Evolutionary conservation across 2,329 filamentous ascomycete species (phyloP).

Genomic region (Aspergillus sp.): DNA sequence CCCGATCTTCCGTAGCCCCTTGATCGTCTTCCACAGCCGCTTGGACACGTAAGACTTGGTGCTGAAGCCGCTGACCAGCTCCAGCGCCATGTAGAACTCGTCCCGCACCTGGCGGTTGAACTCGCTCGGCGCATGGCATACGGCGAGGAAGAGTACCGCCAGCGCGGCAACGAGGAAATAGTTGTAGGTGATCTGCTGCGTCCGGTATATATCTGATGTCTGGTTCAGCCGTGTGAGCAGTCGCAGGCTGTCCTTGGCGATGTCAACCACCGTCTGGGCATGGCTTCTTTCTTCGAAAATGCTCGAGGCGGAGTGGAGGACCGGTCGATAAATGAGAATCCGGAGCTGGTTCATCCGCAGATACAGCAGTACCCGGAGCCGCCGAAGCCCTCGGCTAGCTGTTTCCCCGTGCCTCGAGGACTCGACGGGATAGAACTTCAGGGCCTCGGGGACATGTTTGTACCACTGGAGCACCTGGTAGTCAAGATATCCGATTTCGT

Average conservation of each 20-base stretch:
- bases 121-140: slow-evolving; percentile 53
- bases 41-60: slow-evolving; percentile 53
- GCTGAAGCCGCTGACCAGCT: slow-evolving; percentile 54
- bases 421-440: slow-evolving; percentile 54
- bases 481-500: slow-evolving; percentile 72
- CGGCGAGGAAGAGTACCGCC: slow-evolving; percentile 55
- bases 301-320: slow-evolving; percentile 73
- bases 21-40: slow-evolving; percentile 55
- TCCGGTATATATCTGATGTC: slow-evolving; percentile 53
- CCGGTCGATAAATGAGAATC: slow-evolving; percentile 77
- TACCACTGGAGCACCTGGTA: slow-evolving; percentile 84
- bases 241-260: slow-evolving; percentile 56
- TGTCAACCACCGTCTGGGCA: slow-evolving; percentile 59
- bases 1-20: slow-evolving; percentile 53
- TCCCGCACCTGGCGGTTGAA: slow-evolving; percentile 54
- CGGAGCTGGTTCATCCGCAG: slow-evolving; percentile 83
- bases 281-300: slow-evolving; percentile 67
- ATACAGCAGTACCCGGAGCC: slow-evolving; percentile 75
- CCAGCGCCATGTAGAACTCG: slow-evolving; percentile 59
- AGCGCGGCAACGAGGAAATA: slow-evolving; percentile 57
- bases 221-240: slow-evolving; percentile 53
- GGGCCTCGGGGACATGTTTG: slow-evolving; percentile 55
- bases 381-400: slow-evolving; percentile 56
- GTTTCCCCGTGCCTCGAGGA: slow-evolving; percentile 38
- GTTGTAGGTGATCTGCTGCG: slow-evolving; percentile 57